Evolutionary conservation across 495 filamentous ascomycete genomes (phyloP), one percentile per base, ranked within the genome.

Genomic region (Corynascus novoguineensis): DNA sequence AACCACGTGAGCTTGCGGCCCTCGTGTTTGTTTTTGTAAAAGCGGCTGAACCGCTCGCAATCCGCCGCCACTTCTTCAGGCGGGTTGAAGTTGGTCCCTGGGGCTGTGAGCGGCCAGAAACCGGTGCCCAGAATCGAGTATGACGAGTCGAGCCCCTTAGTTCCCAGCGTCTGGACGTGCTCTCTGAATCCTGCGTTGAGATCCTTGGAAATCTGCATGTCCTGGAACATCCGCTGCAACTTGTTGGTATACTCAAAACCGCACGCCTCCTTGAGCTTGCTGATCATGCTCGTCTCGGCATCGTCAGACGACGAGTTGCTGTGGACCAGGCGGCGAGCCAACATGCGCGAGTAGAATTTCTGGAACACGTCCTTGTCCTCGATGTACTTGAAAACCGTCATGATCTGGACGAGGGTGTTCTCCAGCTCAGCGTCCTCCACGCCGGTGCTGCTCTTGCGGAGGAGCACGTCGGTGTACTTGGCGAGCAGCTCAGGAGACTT

Each of bases 351-450:
- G 73, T 99, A 99, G 73, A 97, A 97, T 70, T 97, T 97, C 72
- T 97, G 95, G 79, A 97, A 99, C 7, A 99, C 93, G 70, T 99
- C 93, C 75, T 97, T 97, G 74, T 99, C 93, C 66, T 99, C 95
- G 62, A 99, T 97, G 75, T 97, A 99, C 73, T 99, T 99, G 83
- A 99, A 99, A 35, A 97, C 90, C 2, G 91, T 96, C 93, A 99
- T 99, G 64, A 99, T 92, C 67, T 97, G 88, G n/a, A 85, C 83
- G 40, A 97, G 76, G 53, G 88, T 89, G 59, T 86, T 84, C 72
- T 99, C 93, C 50, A 97, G 83, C 59, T 97, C 91, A 24, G 87
- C 86, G 69, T 97, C 95, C 69, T 97, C 93, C 10, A 88, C 85
- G 57, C 88, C 86, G 65, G 89, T 91, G 12, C 88, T 86, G 52